A percentile compares a stretch with the other conserved stretches of the same genome.
These are phyloP conservation scores for Ramaria sp. DNA, from an alignment of 768 basidiomycete genomes.

Conservation along the genomic window DNA sequence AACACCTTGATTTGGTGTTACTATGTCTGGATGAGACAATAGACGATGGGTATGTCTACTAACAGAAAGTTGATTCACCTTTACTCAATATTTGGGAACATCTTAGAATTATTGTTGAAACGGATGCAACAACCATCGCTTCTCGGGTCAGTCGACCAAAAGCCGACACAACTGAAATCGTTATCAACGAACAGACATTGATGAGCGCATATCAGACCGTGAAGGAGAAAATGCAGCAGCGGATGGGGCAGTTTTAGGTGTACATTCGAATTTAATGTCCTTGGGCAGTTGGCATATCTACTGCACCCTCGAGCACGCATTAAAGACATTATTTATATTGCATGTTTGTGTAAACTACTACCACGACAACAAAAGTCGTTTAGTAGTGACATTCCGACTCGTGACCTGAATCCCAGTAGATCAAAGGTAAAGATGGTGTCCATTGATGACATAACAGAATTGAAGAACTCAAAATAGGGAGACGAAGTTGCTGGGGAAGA, in stretches of 20 bases:
- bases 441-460: constrained; percentile 8
- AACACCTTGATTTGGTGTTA: constrained; percentile 87
- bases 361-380: neutral
- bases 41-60: constrained; percentile 73
- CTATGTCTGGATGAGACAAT: constrained; percentile 94
- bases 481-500: constrained; percentile 87
- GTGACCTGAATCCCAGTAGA: neutral
- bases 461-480: constrained; percentile 40
- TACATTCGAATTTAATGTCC: neutral
- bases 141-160: constrained; percentile 87
- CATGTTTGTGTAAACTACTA: neutral
- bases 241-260: constrained; percentile 62
- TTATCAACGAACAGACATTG: constrained; percentile 97
- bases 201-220: constrained; percentile 89
- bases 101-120: constrained; percentile 87
- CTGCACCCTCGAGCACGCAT: neutral
- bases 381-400: neutral
- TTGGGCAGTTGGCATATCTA: neutral
- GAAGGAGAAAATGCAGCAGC: constrained; percentile 73
- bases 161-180: constrained; percentile 90
- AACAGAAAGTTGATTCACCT: neutral
- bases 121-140: constrained; percentile 91
- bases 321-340: neutral
- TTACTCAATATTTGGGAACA: neutral
- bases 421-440: neutral